phyloP scores from a whole-genome alignment of 2,329 filamentous ascomycete genomes.

The Colletotrichum camelliae region DNA sequence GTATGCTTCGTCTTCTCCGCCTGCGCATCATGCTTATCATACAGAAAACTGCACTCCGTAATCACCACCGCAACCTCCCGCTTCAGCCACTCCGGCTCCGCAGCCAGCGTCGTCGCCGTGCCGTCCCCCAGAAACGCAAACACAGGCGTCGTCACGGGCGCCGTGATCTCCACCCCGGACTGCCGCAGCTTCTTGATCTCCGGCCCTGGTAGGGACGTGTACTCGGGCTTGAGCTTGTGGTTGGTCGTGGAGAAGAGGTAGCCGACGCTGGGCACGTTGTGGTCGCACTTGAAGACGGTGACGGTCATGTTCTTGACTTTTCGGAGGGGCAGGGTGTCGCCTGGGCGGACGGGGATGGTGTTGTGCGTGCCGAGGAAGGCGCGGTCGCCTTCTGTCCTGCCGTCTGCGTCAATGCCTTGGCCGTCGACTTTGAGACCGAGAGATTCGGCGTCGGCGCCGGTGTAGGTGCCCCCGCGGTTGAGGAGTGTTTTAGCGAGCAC shows the following conservation, averaged over 20 bases:
- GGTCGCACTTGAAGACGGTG: constrained; percentile 49
- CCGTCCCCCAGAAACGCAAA: constrained; percentile 56
- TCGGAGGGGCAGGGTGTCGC: constrained; percentile 40
- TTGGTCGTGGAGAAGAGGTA: constrained; percentile 49
- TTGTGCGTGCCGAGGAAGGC: constrained; percentile 42
- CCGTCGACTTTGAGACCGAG: constrained; percentile 19
- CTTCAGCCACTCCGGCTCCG: constrained; percentile 43
- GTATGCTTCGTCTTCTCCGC: constrained; percentile 54
- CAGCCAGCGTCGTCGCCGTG: constrained; percentile 43
- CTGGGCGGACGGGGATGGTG: constrained; percentile 40
- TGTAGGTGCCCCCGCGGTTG: constrained; percentile 43
- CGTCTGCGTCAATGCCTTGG: constrained; percentile 23
- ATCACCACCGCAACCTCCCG: constrained; percentile 49
- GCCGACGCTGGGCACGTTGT: constrained; percentile 52
- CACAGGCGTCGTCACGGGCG: constrained; percentile 40
- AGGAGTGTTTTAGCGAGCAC: constrained; percentile 45
- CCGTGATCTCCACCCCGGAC: constrained; percentile 44
- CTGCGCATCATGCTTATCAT: constrained; percentile 46
- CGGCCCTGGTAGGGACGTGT: constrained; percentile 35
- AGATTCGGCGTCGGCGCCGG: constrained; percentile 29
- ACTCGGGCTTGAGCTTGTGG: constrained; percentile 43
- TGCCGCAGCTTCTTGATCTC: constrained; percentile 44
- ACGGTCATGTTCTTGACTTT: constrained; percentile 42
- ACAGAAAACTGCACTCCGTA: constrained; percentile 55
- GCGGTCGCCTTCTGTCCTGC: constrained; percentile 19